Base-by-base conservation (phyloP, 164 flowering plant genomes). In the Paratinospora sagittata region DNA sequence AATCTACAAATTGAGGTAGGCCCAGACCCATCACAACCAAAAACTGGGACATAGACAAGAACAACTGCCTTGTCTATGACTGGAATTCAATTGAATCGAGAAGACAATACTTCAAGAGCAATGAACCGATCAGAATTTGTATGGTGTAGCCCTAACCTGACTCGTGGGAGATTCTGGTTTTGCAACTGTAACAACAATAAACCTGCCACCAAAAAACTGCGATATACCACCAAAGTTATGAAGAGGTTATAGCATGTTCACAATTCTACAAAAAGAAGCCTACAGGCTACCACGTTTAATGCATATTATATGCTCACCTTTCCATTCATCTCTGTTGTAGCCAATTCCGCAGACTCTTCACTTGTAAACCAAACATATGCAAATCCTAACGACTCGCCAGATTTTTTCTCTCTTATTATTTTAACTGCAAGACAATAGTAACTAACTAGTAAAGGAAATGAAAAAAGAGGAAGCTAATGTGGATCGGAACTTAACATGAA, bases 141-240 rank as follows among this genome's bases (percentile, higher is more conserved):
- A 77, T 0, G 79, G 78, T 6, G 60, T 72, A 39, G 70, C 61
- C 74, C 68, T 81, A 36, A 52, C 68, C 21, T 63, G 72, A 72
- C 66, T 68, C 60, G 77, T 71, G 66, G 75, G 76, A 67, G 86
- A 68, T 45, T 79, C 82, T 61, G 79, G 78, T 69, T 58, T 77
- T 41, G 86, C 84, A 21, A 79, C 72, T 12, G 69, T 63, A 75
- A 81, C 86, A 74, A 6, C 47, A 55, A 83, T 41, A 62, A 83
- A 81, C 75, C 82, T 81, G 69, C 84, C 86, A 62, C 73, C 77
- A 55, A 81, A 69, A 66, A 83, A 81, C 86, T 83, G 70, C 52
- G n/a, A 78, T 65, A 76, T 10, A 39, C 12, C 69, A 13, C 0
- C 21, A 52, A 49, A 49, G 19, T 39, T 8, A 39, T 39, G 43